Evolutionary conservation across 495 filamentous ascomycete genomes (phyloP).

Genomic region (Penicillium bialowiezense): DNA sequence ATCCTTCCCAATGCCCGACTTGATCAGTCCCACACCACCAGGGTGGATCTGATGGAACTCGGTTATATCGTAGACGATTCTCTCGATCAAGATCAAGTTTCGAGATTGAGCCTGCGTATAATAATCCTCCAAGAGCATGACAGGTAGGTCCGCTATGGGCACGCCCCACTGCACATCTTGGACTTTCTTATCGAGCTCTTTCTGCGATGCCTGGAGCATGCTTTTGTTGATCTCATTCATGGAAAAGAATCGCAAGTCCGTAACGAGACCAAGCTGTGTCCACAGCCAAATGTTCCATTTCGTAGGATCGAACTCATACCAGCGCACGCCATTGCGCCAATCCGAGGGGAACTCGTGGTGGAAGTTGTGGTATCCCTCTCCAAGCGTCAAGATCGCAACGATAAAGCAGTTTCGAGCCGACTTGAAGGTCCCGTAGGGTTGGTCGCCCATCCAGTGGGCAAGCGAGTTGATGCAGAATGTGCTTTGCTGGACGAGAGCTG

Average conservation of each 20-base stretch:
- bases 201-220: constrained; percentile 85
- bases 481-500: constrained; percentile 5
- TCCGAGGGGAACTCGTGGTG: constrained; percentile 97
- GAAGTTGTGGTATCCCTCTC: constrained; percentile 97
- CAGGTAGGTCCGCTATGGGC: constrained; percentile 10
- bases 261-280: constrained; percentile 86
- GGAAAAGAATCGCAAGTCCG: constrained; percentile 89
- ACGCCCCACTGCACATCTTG: constrained; percentile 78
- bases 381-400: constrained; percentile 60
- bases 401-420: neutral
- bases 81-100: constrained; percentile 76
- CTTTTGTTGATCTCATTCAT: constrained; percentile 96
- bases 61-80: constrained; percentile 87
- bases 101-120: constrained; percentile 77
- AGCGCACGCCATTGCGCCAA: constrained; percentile 93
- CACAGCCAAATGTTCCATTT: constrained; percentile 91
- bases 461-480: constrained; percentile 22
- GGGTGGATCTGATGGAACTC: constrained; percentile 92
- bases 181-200: constrained; percentile 92
- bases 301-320: constrained; percentile 93
- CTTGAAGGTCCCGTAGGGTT: neutral
- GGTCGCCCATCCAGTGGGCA: constrained; percentile 15
- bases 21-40: constrained; percentile 87
- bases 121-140: constrained; percentile 87
- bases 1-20: constrained; percentile 85